phyloP scores from a whole-genome alignment of 768 basidiomycete species.

The Amanita rimosa region DNA sequence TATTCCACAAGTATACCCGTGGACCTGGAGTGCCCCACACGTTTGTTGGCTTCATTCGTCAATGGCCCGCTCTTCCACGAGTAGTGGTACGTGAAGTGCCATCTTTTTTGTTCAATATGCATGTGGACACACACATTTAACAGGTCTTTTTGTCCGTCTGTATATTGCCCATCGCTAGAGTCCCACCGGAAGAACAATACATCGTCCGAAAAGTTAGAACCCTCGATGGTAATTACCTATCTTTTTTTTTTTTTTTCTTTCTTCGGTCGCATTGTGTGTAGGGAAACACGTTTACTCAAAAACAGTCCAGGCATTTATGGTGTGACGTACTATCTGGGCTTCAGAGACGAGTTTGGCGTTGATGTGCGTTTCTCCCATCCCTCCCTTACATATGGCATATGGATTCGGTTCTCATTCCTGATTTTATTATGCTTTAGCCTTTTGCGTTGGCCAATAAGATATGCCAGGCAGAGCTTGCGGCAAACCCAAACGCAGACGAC shows the following conservation, averaged over 20 bases:
- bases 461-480: conserved; percentile 32
- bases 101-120: not conserved
- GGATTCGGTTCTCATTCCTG: not conserved
- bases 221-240: conserved; percentile 27
- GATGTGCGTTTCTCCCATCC: conserved; percentile 18
- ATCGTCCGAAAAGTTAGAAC: conserved; percentile 45
- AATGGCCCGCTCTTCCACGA: conserved; percentile 59
- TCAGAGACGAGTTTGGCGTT: conserved; percentile 48
- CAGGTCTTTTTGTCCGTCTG: conserved; percentile 59
- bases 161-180: conserved; percentile 37
- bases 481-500: conserved; percentile 21
- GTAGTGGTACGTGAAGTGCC: conserved; percentile 35
- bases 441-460: conserved; percentile 39
- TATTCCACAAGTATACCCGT: conserved; percentile 47
- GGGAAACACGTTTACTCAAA: not conserved
- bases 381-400: too few relatives aligned
- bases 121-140: too few relatives aligned
- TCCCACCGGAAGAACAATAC: conserved; percentile 40
- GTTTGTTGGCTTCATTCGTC: conserved; percentile 52
- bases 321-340: conserved; percentile 48
- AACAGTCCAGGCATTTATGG: conserved; percentile 41
- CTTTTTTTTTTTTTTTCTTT: too few relatives aligned
- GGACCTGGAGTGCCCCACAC: conserved; percentile 54
- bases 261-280: too few relatives aligned
- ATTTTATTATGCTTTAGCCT: conserved; percentile 14